Evolutionary conservation across 768 basidiomycete species (phyloP).

Genomic region (Rubroboletus pulcherrimus): DNA sequence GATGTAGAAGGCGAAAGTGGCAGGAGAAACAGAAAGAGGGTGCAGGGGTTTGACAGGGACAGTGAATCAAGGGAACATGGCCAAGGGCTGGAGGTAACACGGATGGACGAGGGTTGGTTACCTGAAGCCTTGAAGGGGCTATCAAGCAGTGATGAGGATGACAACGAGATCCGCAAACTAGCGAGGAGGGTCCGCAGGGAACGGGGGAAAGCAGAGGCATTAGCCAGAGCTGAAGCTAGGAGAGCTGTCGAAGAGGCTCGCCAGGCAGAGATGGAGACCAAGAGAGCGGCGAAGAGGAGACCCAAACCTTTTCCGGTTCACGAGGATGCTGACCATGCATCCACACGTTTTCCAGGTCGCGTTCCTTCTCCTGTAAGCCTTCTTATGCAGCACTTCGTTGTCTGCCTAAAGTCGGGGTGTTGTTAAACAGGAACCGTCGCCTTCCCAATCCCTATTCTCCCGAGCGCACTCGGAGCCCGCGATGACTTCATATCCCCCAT

Average conservation of each 20-base stretch:
- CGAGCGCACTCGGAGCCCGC: slow-evolving; percentile 13
- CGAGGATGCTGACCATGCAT: background rate
- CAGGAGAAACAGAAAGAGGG: slow-evolving; percentile 10
- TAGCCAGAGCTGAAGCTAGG: slow-evolving; percentile 16
- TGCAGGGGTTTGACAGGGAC: background rate
- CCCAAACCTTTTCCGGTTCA: slow-evolving; percentile 28
- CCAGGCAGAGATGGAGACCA: slow-evolving; percentile 8
- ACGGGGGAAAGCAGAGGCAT: slow-evolving; percentile 22
- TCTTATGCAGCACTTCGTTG: background rate
- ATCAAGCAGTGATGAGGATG: slow-evolving; percentile 43
- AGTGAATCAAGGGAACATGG: background rate
- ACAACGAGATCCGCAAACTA: slow-evolving; percentile 30
- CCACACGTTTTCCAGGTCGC: background rate
- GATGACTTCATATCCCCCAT: slow-evolving; percentile 3
- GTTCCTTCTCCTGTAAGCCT: slow-evolving; percentile 12
- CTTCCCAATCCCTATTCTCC: background rate
- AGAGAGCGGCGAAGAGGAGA: slow-evolving; percentile 17
- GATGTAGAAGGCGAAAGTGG: slow-evolving; percentile 9
- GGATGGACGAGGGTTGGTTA: slow-evolving; percentile 21
- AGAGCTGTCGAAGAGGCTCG: slow-evolving; percentile 15
- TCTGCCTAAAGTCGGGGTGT: background rate
- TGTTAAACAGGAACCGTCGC: slow-evolving; percentile 7
- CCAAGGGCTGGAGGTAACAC: background rate
- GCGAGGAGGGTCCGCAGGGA: slow-evolving; percentile 34
- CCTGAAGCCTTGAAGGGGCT: slow-evolving; percentile 37